Conservation (phyloP, 345 rosid genomes). For the Reutealis trisperma region DNA sequence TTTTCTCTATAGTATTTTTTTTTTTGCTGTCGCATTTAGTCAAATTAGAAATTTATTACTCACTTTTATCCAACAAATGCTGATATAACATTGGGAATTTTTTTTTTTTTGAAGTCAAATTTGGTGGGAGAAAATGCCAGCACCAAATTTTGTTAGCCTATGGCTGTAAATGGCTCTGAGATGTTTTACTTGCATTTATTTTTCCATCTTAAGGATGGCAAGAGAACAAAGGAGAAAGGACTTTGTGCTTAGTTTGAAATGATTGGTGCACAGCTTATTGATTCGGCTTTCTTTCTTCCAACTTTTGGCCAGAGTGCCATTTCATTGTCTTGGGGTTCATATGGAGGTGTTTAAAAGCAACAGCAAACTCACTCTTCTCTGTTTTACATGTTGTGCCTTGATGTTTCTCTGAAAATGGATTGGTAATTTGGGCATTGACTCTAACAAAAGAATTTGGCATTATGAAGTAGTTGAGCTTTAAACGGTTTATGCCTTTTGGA, state of each 20-base stretch:
- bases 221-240: not conserved
- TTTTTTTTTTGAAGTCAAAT: not conserved
- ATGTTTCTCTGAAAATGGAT: not conserved
- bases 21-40: too few relatives aligned
- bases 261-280: too few relatives aligned
- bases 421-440: not conserved
- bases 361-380: too few relatives aligned
- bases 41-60: not conserved
- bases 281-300: too few relatives aligned
- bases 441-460: not conserved
- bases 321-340: too few relatives aligned
- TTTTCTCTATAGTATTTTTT: too few relatives aligned
- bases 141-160: not conserved
- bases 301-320: too few relatives aligned
- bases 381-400: not conserved
- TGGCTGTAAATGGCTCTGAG: not conserved
- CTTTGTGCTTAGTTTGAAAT: not conserved
- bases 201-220: conserved; percentile 1
- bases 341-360: too few relatives aligned
- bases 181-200: not conserved
- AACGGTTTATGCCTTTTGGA: too few relatives aligned
- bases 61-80: not conserved
- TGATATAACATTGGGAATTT: not conserved
- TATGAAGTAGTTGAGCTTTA: conserved; percentile 2
- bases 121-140: not conserved